phyloP scores from a whole-genome alignment of 805 yeast genomes.

The Metschnikowia orientalis region DNA sequence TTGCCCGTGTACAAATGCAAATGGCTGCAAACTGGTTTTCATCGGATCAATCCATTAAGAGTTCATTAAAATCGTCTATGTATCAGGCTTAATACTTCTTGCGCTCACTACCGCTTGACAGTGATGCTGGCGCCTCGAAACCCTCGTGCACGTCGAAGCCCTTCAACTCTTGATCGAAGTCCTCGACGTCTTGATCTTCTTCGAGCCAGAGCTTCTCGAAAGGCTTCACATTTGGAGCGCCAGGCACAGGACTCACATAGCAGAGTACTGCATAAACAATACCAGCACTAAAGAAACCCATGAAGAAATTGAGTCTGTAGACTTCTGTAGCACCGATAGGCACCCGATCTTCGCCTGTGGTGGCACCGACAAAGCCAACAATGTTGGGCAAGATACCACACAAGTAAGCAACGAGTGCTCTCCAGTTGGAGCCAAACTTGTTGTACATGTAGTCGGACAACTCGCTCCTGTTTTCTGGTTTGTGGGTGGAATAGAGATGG shows the following conservation, averaged over 20 bases:
- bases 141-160: conserved; percentile 26
- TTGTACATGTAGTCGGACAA: conserved; percentile 55
- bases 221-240: conserved; percentile 29
- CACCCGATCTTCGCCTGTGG: conserved; percentile 59
- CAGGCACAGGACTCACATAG: conserved; percentile 48
- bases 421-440: conserved; percentile 69
- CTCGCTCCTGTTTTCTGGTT: conserved; percentile 28
- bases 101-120: conserved; percentile 6
- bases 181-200: conserved; percentile 59
- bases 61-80: background rate
- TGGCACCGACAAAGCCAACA: conserved; percentile 81
- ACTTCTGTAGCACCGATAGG: conserved; percentile 75
- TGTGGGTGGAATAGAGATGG: conserved; percentile 55
- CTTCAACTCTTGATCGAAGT: conserved; percentile 45
- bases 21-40: no score
- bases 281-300: conserved; percentile 64
- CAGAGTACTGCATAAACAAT: conserved; percentile 51
- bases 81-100: background rate
- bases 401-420: conserved; percentile 76
- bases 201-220: conserved; percentile 60
- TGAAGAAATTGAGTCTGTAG: conserved; percentile 69
- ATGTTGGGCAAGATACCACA: conserved; percentile 80
- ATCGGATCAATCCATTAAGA: background rate
- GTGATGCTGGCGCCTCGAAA: conserved; percentile 11
- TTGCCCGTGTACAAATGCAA: no score